Evolutionary conservation across 176 grass and related monocot genomes (phyloP).

Genomic region (Cenchrus fungigraminus): DNA sequence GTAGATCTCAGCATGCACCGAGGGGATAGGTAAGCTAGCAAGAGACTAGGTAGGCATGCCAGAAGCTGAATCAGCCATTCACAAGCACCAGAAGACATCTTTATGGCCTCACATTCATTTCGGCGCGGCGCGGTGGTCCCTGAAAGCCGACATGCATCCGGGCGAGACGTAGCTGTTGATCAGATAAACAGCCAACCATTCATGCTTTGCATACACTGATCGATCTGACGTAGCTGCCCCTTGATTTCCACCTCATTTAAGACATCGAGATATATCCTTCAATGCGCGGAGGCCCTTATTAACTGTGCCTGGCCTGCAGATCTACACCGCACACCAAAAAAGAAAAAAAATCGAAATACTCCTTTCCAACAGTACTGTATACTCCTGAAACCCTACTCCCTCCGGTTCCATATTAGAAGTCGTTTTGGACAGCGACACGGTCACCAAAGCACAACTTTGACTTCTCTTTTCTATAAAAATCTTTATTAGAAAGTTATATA

Average conservation of each 20-base stretch:
- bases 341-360: background rate
- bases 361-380: background rate
- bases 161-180: slow-evolving; percentile 34
- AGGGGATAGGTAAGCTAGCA: background rate
- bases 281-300: background rate
- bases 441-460: too few species aligned
- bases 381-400: slow-evolving; percentile 37
- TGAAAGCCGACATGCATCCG: slow-evolving; percentile 37
- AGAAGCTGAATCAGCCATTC: slow-evolving; percentile 15
- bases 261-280: background rate
- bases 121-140: slow-evolving; percentile 9
- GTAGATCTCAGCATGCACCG: background rate
- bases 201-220: background rate
- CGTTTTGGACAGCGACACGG: too few species aligned
- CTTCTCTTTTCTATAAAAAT: too few species aligned
- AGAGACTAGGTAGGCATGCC: background rate
- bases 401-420: too few species aligned
- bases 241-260: slow-evolving; percentile 53
- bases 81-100: slow-evolving; percentile 38
- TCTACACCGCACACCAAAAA: slow-evolving; percentile 10
- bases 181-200: slow-evolving; percentile 23
- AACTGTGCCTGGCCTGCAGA: slow-evolving; percentile 33
- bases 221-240: background rate
- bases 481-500: too few species aligned
- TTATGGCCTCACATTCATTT: slow-evolving; percentile 18